Evolutionary conservation across 2,329 filamentous ascomycete species (phyloP).

Genomic region (Cercospora canescens): DNA sequence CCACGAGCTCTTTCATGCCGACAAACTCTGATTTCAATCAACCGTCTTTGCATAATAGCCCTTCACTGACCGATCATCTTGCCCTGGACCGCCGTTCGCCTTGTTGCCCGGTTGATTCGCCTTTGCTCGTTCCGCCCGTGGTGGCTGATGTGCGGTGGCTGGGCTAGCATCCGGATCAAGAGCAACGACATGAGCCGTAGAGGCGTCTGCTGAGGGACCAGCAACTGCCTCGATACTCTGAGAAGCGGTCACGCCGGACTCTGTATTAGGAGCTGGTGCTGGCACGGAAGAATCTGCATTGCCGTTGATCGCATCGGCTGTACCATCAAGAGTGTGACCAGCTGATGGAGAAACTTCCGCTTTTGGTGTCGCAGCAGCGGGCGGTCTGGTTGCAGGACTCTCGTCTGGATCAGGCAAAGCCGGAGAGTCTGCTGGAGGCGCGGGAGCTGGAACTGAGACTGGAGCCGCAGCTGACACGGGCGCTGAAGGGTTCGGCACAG

Average conservation of each 20-base stretch:
- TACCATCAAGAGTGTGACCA: neutral
- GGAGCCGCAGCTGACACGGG: constrained; percentile 10
- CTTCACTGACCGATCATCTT: neutral
- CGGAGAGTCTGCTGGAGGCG: constrained; percentile 1
- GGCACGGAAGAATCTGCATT: neutral
- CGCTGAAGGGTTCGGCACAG: constrained; percentile 11
- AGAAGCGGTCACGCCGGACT: neutral
- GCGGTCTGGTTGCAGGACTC: constrained; percentile 30
- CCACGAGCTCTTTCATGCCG: neutral
- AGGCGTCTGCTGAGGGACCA: neutral
- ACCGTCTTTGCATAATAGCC: neutral
- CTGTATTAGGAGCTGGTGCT: neutral
- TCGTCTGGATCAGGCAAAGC: constrained; percentile 28
- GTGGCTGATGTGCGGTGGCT: constrained; percentile 2
- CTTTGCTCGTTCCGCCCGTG: neutral
- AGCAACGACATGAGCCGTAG: neutral
- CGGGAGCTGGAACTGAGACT: constrained; percentile 4
- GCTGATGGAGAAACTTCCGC: neutral
- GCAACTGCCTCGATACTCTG: neutral
- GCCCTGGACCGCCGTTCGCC: neutral
- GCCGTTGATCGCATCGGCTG: neutral
- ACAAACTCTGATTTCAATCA: neutral
- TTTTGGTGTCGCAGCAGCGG: constrained; percentile 7
- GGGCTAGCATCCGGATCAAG: constrained; percentile 9
- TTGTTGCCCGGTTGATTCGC: constrained; percentile 4